phyloP scores from a whole-genome alignment of 805 yeast genomes.

The Starmerella kuoi region DNA sequence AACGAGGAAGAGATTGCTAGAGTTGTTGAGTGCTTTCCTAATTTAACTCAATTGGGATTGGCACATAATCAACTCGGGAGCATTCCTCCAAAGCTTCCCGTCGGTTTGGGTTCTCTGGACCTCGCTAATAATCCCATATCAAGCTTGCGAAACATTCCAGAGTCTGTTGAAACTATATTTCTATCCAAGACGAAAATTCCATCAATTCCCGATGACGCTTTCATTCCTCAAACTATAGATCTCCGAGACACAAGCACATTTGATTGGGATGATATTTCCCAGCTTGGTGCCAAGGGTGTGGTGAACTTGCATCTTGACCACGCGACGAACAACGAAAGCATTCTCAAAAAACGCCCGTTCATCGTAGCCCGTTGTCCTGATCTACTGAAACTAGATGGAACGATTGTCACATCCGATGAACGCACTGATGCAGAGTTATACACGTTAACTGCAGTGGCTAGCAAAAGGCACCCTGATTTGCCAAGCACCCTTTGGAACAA shows the following conservation, averaged over 20 bases:
- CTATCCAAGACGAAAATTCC: conserved; percentile 32
- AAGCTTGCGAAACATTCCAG: neutral
- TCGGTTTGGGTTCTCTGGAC: conserved; percentile 25
- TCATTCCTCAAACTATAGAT: neutral
- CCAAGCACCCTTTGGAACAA: conserved; percentile 32
- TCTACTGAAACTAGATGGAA: conserved; percentile 46
- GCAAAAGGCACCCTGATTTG: conserved; percentile 19
- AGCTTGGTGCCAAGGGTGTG: conserved; percentile 35
- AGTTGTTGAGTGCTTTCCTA: conserved; percentile 12
- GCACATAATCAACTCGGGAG: conserved; percentile 30
- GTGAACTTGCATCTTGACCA: conserved; percentile 34
- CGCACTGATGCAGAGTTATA: conserved; percentile 57
- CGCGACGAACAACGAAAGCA: conserved; percentile 21
- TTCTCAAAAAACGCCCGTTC: conserved; percentile 22
- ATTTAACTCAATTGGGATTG: conserved; percentile 10
- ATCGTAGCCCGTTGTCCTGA: conserved; percentile 38
- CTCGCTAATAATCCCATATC: conserved; percentile 32
- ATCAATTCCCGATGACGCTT: neutral
- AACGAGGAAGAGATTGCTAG: neutral
- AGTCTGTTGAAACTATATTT: neutral
- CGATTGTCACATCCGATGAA: conserved; percentile 35
- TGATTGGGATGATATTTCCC: conserved; percentile 8
- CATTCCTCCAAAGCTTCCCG: conserved; percentile 25
- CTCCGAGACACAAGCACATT: conserved; percentile 1
- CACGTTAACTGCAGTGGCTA: conserved; percentile 42